Evolutionary conservation across 345 rosid genomes (phyloP).

Genomic region (Pistacia atlantica): DNA sequence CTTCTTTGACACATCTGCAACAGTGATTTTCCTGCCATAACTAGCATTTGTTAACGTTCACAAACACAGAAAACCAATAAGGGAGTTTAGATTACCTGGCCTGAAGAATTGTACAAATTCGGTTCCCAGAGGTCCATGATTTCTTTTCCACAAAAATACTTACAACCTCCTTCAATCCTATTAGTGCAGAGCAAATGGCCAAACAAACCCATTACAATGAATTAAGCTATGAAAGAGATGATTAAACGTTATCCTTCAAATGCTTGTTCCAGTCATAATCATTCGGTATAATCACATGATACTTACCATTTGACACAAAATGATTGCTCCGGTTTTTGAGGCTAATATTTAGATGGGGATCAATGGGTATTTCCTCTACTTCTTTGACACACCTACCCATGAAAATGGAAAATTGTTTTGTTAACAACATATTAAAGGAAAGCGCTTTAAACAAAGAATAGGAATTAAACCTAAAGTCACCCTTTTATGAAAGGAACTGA

Average conservation of each 20-base stretch:
- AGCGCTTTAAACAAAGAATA: too few species aligned
- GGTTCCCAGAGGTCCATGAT: slow-evolving; percentile 79
- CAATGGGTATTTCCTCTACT: too few species aligned
- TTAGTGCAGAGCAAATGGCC: slow-evolving; percentile 78
- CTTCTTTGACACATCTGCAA: slow-evolving; percentile 73
- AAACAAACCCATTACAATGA: slow-evolving; percentile 71
- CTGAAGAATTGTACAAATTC: slow-evolving; percentile 54
- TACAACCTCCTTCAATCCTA: slow-evolving; percentile 80
- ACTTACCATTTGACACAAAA: slow-evolving; percentile 63
- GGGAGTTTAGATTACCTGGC: slow-evolving; percentile 47
- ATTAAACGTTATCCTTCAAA: slow-evolving; percentile 49
- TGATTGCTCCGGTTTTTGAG: slow-evolving; percentile 51
- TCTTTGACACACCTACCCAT: too few species aligned
- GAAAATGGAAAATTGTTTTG: too few species aligned
- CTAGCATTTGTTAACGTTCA: not conserved
- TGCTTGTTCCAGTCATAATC: slow-evolving; percentile 64
- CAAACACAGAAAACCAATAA: not conserved
- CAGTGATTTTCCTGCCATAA: slow-evolving; percentile 59
- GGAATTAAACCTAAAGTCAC: too few species aligned
- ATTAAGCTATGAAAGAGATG: slow-evolving; percentile 85
- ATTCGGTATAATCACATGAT: slow-evolving; percentile 72
- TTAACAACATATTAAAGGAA: too few species aligned
- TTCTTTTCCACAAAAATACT: slow-evolving; percentile 66
- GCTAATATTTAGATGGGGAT: too few species aligned
- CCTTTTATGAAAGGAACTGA: too few species aligned